phyloP scores from a whole-genome alignment of 345 rosid species.

The Excoecaria cochinchinensis region DNA sequence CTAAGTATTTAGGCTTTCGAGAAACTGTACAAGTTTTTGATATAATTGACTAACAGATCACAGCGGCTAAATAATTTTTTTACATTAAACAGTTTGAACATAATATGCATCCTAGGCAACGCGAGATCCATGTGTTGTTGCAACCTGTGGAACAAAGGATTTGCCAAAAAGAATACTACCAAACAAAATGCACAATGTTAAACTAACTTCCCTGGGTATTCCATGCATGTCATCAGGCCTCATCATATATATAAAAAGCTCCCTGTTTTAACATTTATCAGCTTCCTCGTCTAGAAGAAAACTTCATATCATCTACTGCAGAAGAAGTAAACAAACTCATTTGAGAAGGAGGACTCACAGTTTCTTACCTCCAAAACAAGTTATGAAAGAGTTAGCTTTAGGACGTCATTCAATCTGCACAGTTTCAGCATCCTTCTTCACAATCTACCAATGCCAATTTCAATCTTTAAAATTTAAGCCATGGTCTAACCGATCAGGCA shows the following conservation, averaged over 20 bases:
- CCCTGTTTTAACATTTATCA: neutral
- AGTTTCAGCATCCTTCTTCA: constrained; percentile 47
- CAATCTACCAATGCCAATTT: constrained; percentile 42
- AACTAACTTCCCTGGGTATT: neutral
- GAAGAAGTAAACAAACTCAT: neutral
- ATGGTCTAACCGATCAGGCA: neutral
- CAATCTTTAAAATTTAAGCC: constrained; percentile 1
- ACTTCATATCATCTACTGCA: neutral
- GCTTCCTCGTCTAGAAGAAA: neutral
- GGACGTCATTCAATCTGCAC: constrained; percentile 37
- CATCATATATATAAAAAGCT: neutral
- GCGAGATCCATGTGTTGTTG: neutral
- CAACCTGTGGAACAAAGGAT: neutral
- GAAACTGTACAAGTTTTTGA: neutral
- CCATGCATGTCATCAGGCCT: neutral
- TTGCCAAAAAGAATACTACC: neutral
- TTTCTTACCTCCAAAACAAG: neutral
- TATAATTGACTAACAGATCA: neutral
- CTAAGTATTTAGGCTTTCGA: too few relatives aligned
- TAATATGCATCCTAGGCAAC: neutral
- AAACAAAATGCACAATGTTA: constrained; percentile 4
- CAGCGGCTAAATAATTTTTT: neutral
- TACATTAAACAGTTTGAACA: neutral
- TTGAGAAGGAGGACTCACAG: neutral
- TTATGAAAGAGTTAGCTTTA: neutral